phyloP scores from a whole-genome alignment of 208 protist species.

The Crithidia acanthocephali region DNA sequence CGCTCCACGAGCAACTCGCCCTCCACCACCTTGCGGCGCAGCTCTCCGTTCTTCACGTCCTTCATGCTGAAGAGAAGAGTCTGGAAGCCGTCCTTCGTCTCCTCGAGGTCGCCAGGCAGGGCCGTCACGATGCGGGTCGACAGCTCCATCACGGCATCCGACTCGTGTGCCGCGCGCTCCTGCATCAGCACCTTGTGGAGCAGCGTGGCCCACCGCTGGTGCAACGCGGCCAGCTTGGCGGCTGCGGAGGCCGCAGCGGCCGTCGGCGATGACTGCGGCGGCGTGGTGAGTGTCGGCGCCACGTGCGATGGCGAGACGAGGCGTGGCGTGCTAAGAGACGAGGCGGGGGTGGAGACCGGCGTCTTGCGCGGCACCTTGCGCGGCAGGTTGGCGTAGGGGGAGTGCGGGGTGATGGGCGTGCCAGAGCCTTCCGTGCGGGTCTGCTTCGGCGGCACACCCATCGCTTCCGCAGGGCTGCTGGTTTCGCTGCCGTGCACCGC shows the following conservation, averaged over 20 bases:
- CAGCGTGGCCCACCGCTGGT: constrained; percentile 53
- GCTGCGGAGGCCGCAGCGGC: neutral
- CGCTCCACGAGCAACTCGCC: constrained; percentile 74
- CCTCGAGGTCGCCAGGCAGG: constrained; percentile 56
- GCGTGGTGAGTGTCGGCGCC: neutral
- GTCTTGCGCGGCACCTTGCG: constrained; percentile 41
- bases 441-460: constrained; percentile 23
- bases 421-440: constrained; percentile 8
- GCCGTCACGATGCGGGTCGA: constrained; percentile 53
- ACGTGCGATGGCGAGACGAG: constrained; percentile 19
- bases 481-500: neutral
- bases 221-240: constrained; percentile 21
- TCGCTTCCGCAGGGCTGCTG: constrained; percentile 1
- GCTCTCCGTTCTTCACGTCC: constrained; percentile 67
- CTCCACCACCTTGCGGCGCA: constrained; percentile 60
- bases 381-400: constrained; percentile 30
- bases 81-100: constrained; percentile 65
- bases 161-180: constrained; percentile 40
- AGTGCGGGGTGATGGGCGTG: constrained; percentile 22
- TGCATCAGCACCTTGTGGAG: constrained; percentile 47
- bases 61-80: constrained; percentile 73
- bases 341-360: constrained; percentile 36
- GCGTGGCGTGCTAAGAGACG: constrained; percentile 16
- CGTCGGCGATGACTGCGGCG: neutral
- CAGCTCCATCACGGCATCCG: constrained; percentile 38